Conservation (phyloP, 352 stramenopile genomes). For the Chrysophaeum taylorii region DNA sequence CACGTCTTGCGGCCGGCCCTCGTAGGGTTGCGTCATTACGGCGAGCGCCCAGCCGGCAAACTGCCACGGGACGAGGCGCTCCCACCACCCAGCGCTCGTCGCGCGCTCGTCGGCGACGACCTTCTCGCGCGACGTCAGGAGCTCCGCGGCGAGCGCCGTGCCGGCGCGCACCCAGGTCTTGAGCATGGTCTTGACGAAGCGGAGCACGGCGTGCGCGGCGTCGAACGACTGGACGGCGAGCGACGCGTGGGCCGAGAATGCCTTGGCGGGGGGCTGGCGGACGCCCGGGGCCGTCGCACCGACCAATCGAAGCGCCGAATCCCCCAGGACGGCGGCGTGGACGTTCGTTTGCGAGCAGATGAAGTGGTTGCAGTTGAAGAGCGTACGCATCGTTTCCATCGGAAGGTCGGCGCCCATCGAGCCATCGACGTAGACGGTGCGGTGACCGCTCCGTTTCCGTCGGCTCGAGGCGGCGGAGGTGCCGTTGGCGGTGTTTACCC, state of each 20-base stretch:
- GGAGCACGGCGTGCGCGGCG: conserved; percentile 62
- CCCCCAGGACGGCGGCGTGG: conserved; percentile 60
- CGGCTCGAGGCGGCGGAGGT: conserved; percentile 87
- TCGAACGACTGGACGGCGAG: not conserved
- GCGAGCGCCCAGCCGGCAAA: not conserved
- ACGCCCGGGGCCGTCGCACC: conserved; percentile 34
- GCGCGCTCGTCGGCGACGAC: conserved; percentile 81
- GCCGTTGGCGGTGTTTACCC: conserved; percentile 90
- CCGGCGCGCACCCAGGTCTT: conserved; percentile 50
- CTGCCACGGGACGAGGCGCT: conserved; percentile 12
- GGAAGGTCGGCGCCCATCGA: conserved; percentile 56
- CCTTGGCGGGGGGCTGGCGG: not conserved
- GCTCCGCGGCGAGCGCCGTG: conserved; percentile 47
- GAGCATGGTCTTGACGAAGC: conserved; percentile 82
- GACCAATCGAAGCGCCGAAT: conserved; percentile 22
- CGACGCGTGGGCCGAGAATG: not conserved
- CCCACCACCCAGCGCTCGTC: too few relatives aligned
- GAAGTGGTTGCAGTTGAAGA: conserved; percentile 99
- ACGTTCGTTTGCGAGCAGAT: conserved; percentile 88
- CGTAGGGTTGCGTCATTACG: conserved; percentile 79
- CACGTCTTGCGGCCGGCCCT: conserved; percentile 80
- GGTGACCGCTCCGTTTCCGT: too few relatives aligned
- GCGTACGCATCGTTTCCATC: conserved; percentile 77
- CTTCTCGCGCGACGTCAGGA: conserved; percentile 83
- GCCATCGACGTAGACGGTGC: conserved; percentile 51